These are phyloP conservation scores for Prototheca wickerhamii DNA, from an alignment of 163 green algal genomes.

Conservation along the genomic window DNA sequence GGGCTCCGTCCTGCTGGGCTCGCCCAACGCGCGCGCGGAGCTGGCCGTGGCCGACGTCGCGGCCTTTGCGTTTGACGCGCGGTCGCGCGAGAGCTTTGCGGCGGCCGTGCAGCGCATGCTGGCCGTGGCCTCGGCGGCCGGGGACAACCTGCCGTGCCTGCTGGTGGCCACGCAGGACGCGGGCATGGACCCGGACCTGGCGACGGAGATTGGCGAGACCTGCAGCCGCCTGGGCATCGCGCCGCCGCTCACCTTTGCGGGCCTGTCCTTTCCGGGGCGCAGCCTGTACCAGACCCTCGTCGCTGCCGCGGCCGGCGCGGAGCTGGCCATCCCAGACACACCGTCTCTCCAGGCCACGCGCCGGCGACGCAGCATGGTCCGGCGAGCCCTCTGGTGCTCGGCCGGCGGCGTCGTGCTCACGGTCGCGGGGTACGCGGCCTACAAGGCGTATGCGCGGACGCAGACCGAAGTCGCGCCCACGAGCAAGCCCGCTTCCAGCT, in stretches of 20 bases:
- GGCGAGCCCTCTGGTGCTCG: conserved; percentile 8
- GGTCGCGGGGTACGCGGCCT: neutral
- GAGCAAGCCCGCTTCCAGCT: neutral
- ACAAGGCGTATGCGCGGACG: neutral
- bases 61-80: conserved; percentile 72
- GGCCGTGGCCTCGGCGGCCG: conserved; percentile 26
- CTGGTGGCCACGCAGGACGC: conserved; percentile 53
- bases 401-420: conserved; percentile 13
- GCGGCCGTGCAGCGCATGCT: conserved; percentile 31
- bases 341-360: conserved; percentile 39
- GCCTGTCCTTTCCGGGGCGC: conserved; percentile 5
- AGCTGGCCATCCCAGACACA: conserved; percentile 56
- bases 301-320: conserved; percentile 34
- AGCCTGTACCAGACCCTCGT: conserved; percentile 23
- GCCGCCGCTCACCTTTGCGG: conserved; percentile 31
- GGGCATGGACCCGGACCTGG: conserved; percentile 14
- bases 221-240: conserved; percentile 42
- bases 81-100: conserved; percentile 35
- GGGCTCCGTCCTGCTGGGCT: conserved; percentile 15
- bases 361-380: conserved; percentile 28
- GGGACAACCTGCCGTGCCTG: conserved; percentile 54
- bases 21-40: neutral
- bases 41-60: conserved; percentile 51
- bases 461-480: neutral
- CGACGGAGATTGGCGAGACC: conserved; percentile 22